Base-by-base conservation (phyloP, 2,329 filamentous ascomycete species). In the Pestalotiopsis sp. region DNA sequence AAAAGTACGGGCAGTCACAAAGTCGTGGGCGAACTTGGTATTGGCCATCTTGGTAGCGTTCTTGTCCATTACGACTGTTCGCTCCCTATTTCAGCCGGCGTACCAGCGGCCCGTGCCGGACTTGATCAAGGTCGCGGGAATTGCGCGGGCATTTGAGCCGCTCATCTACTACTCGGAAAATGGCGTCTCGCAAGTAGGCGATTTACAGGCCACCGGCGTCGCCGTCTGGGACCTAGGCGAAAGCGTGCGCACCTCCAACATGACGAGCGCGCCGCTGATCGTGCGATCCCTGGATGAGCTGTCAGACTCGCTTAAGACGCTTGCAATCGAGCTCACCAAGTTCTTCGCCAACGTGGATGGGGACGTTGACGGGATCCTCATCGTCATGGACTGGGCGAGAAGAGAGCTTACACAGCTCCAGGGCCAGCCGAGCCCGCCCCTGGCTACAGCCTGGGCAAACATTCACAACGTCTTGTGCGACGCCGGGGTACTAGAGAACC, bases 321-420 rank as follows among this genome's bases (percentile, higher is more conserved):
- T 98, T 27, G 93, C 94, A 1, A 86, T 94, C 17, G 94, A 97
- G 78, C 87, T 98, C 73, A 97, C 93, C 7, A 91, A 91, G 75
- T 98, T 98, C 83, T 97, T 98, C 79, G 93, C 94, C 65, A 93
- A 95, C 72, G 94, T 98, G 13, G 94, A 98, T 75, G 93, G 94
- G 31, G 95, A 98, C 76, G 92, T 98, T 74, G 95, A 98, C 78
- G 92, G 88, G 70, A 97, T 98, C 73, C 86, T 98, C 45, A 92
- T 96, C 70, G 94, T 97, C 65, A 98, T 98, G 94, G 94, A 97
- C 77, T 98, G 95, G 95, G 93, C 94, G 14, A 92, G 92, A 76
- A 90, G 94, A 72, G 94, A 98, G 79, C 88, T 98, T 14, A 86
- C 90, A 70, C 90, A 90, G 60, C 83, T 96, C 68, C 88, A 90